A percentile compares a stretch with the other conserved stretches of the same genome.
Conservation (phyloP, 2,329 filamentous ascomycete genomes). For the Aspergillus hortae region DNA sequence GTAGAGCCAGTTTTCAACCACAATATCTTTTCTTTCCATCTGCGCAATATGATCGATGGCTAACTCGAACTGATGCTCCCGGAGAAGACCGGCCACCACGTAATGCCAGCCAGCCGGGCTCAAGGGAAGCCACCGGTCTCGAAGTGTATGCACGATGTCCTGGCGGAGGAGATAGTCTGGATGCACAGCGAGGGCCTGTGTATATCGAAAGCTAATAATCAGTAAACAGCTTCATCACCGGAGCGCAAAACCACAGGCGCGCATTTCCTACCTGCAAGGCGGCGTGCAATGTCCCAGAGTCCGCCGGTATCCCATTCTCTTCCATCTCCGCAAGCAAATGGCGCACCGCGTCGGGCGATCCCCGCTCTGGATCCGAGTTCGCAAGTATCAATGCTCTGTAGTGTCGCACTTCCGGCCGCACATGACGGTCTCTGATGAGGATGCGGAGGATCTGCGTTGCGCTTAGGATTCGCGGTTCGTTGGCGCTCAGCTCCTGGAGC, state of each 20-base stretch:
- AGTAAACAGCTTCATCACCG: neutral
- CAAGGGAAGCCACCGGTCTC: slow-evolving; percentile 65
- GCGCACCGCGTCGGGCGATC: slow-evolving; percentile 63
- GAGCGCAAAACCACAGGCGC: neutral
- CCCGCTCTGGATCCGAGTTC: slow-evolving; percentile 61
- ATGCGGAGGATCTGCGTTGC: slow-evolving; percentile 32
- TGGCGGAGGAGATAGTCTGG: slow-evolving; percentile 77
- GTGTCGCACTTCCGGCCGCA: slow-evolving; percentile 36
- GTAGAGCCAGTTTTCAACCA: slow-evolving; percentile 68
- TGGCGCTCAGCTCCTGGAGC: slow-evolving; percentile 24
- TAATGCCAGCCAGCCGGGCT: slow-evolving; percentile 61
- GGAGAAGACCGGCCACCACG: slow-evolving; percentile 69
- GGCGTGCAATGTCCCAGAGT: slow-evolving; percentile 66
- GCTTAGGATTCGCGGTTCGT: slow-evolving; percentile 21
- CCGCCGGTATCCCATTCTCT: slow-evolving; percentile 56
- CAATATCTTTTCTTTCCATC: slow-evolving; percentile 56
- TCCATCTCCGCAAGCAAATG: slow-evolving; percentile 72
- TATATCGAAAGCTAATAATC: neutral
- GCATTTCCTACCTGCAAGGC: slow-evolving; percentile 59
- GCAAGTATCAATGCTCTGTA: slow-evolving; percentile 74
- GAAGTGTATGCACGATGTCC: slow-evolving; percentile 62
- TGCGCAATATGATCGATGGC: slow-evolving; percentile 67
- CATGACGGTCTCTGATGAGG: slow-evolving; percentile 36
- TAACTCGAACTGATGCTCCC: slow-evolving; percentile 79
- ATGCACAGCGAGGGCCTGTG: slow-evolving; percentile 70